A percentile compares a stretch with the other conserved stretches of the same genome.
Evolutionary conservation across 2,329 filamentous ascomycete species (phyloP).

Genomic region (Colletotrichum musae): DNA sequence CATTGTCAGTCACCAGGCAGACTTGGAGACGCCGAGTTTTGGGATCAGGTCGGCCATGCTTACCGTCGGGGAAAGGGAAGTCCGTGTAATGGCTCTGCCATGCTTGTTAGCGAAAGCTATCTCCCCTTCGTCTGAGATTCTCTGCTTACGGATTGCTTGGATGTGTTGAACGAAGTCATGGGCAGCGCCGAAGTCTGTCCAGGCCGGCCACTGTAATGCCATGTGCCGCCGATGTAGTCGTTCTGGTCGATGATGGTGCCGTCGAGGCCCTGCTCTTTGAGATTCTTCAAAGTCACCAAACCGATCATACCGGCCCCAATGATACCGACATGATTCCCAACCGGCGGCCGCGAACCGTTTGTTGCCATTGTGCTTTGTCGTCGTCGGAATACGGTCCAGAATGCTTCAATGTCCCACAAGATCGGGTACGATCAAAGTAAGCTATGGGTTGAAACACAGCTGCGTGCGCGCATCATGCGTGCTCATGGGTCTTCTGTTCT

Average conservation of each 20-base stretch:
- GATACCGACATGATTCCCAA: conserved; percentile 47
- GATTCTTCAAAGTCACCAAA: conserved; percentile 39
- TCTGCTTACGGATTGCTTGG: conserved; percentile 28
- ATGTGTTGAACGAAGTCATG: conserved; percentile 39
- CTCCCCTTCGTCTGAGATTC: neutral
- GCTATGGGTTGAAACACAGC: too few species aligned
- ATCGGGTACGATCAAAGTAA: too few species aligned
- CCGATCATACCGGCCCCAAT: conserved; percentile 42
- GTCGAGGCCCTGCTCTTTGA: conserved; percentile 38
- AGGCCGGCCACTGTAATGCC: conserved; percentile 26
- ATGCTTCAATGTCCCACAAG: too few species aligned
- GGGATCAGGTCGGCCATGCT: rapidly evolving
- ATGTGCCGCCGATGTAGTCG: conserved; percentile 37
- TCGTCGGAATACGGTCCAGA: neutral
- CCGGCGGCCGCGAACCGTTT: neutral
- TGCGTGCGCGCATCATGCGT: too few species aligned
- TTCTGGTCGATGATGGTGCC: conserved; percentile 38
- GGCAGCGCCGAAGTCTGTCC: conserved; percentile 28
- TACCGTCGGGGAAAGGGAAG: conserved; percentile 30
- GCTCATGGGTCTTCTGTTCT: too few species aligned
- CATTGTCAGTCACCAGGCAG: neutral
- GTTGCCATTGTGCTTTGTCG: neutral
- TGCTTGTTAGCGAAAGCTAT: neutral
- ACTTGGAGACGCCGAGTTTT: neutral
- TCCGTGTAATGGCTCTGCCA: conserved; percentile 32